Conservation (phyloP, 1,139 yeast species). For the Torulaspora globosa region DNA sequence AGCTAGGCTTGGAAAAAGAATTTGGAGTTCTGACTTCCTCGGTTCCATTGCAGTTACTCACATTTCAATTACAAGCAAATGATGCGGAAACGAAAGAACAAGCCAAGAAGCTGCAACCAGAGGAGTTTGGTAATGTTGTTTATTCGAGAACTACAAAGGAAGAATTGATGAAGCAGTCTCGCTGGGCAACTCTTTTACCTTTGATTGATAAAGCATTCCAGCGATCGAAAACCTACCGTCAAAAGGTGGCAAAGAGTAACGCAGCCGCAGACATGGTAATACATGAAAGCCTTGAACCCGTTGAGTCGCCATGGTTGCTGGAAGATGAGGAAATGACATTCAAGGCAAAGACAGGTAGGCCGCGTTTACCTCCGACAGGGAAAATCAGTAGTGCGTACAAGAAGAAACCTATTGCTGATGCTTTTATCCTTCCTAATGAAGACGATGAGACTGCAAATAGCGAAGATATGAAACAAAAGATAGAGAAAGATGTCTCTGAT, state of each 20-base stretch:
- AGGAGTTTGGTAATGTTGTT: conserved; percentile 55
- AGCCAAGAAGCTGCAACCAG: conserved; percentile 52
- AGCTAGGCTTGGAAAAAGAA: conserved; percentile 89
- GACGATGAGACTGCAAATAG: conserved; percentile 13
- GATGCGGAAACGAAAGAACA: conserved; percentile 46
- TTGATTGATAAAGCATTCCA: conserved; percentile 51
- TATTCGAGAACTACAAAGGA: conserved; percentile 48
- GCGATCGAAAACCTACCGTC: conserved; percentile 45
- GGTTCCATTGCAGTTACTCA: conserved; percentile 79
- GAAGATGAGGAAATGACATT: conserved; percentile 81
- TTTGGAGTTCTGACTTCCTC: conserved; percentile 81
- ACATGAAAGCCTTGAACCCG: conserved; percentile 42
- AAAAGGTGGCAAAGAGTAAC: conserved; percentile 50
- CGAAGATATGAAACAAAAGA: neutral
- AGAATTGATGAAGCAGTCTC: conserved; percentile 57
- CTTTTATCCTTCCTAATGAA: conserved; percentile 47
- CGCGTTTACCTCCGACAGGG: conserved; percentile 92
- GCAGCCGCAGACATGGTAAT: conserved; percentile 42
- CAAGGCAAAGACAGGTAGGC: conserved; percentile 72
- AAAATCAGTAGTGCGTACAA: conserved; percentile 64
- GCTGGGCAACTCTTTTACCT: conserved; percentile 43
- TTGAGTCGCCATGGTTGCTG: conserved; percentile 42
- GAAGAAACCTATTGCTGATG: conserved; percentile 53
- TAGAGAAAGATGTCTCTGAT: neutral
- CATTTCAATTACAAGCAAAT: conserved; percentile 63